Base-by-base conservation (phyloP, 495 filamentous ascomycete genomes). In the Ramalina intermedia region DNA sequence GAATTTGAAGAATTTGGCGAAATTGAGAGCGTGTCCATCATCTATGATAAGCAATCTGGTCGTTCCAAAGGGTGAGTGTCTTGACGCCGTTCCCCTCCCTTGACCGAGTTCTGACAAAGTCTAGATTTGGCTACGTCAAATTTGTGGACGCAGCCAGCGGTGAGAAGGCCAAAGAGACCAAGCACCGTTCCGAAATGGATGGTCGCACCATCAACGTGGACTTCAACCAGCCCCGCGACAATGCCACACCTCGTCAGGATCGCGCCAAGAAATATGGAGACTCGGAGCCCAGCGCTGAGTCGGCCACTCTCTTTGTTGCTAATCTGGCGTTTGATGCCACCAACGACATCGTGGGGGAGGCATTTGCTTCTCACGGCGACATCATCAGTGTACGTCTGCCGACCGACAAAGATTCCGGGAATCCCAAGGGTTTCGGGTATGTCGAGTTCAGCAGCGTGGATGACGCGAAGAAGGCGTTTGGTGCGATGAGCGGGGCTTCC, bases 381-480 rank as follows among this genome's bases (percentile, higher is more conserved):
- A 78, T 96, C 62, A 70, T 78, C 51, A 81, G 83, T 56, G 79
- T 96, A 51, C 79, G 87, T 57, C 80, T 98, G 44, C 93, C 93
- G 39, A 96, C 90, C 49, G 86, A 96, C 60, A 73, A 67, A 73
- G 87, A 94, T 27, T 76, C 80, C 51, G 91, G 90, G 42, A 78
- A 80, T 47, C 83, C 78, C 62, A 96, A 96, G 78, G 91, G 91
- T 47, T 96, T 93, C 63, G 93, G 85, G 42, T 98, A 98, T 64
- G 82, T 98, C 44, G 80, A 82, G 57, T 94, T 85, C 72, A 65
- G 67, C 37, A 85, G 81, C 12, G 67, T 94, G 45, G 91, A 95
- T 11, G 89, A 96, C 59, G 87, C 91, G 47, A 83, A 81, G 67
- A 65, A 66, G 47, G 91, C 83, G 24, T 80, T 84, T 51, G 75